Evolutionary conservation across 345 rosid species (phyloP), one percentile per base, ranked within the genome.

Genomic region (Aquilaria sinensis): DNA sequence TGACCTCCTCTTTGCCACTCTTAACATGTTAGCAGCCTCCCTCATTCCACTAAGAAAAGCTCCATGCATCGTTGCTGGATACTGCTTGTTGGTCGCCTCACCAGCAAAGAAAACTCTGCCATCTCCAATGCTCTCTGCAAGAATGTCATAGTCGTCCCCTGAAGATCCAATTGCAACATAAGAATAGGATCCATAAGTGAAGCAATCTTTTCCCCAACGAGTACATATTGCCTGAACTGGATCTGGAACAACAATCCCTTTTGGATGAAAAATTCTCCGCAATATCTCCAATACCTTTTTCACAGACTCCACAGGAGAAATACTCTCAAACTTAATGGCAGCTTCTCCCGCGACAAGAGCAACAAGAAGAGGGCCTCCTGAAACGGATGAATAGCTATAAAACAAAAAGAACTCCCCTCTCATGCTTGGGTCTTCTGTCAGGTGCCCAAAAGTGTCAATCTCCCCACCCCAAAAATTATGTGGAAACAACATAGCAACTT

Each of bases 1-100:
- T 14, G 81, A 66, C 71, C 96, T 82, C 75, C 82, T 82, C 74
- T 78, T 87, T 31, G 91, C 80, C 62, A 84, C 87, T 69, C 96
- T 83, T 62, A 84, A 80, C 31, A 88, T 88, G 65, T 84, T 87
- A 45, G 97, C 96, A 8, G 97, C 97, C 75, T 94, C 97, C 67
- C 97, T 88, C 99, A 94, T 91, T 53, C 99, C 96, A 53, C 99
- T 94, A 31, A 94, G 74, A 73, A 94, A 87, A 11, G 97, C 99
- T 68, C 97, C 93, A 53, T 94, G 97, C 99, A 94, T 94, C 55
- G 97, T 91, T 13, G 99, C 99, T 10, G 96, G 96, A 72, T 94
- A 87, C 54, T 94, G 96, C 72, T 78, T 89, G 66, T 89, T 94
- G 8, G 99, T 91, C 9, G 99, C 99, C 78, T 94, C 97, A 43